A percentile compares a stretch with the other conserved stretches of the same genome.
These are phyloP conservation scores for Cordyceps cateniannulata DNA, from an alignment of 2,329 filamentous ascomycete genomes.

Conservation along the genomic window DNA sequence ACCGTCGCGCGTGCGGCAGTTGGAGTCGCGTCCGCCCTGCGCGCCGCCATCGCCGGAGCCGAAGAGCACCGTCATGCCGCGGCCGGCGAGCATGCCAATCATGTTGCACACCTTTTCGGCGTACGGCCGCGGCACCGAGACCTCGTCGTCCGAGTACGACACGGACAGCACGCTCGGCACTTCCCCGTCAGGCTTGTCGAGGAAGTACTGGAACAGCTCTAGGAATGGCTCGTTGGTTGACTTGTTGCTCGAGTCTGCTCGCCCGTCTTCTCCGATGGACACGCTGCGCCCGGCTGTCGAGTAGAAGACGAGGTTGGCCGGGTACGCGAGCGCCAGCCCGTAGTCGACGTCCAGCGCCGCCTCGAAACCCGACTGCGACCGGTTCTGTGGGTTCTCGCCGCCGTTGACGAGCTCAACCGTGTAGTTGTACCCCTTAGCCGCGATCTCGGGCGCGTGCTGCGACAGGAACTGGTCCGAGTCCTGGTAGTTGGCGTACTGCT, in stretches of 20 bases:
- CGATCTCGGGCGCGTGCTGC: conserved; percentile 29
- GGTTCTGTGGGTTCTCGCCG: conserved; percentile 36
- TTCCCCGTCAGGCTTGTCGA: conserved; percentile 35
- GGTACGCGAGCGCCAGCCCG: conserved; percentile 38
- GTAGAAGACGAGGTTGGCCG: conserved; percentile 38
- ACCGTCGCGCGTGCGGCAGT: conserved; percentile 54
- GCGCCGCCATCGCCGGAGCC: conserved; percentile 46
- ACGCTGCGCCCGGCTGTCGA: conserved; percentile 37
- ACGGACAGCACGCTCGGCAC: conserved; percentile 52
- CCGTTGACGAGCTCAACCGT: conserved; percentile 35
- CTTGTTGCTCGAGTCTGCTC: conserved; percentile 22
- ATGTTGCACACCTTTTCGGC: conserved; percentile 46
- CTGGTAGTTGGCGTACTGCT: conserved; percentile 38
- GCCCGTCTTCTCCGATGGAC: conserved; percentile 33
- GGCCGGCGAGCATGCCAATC: conserved; percentile 46
- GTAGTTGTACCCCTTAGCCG: conserved; percentile 32
- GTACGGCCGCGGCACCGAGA: conserved; percentile 45
- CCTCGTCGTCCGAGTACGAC: conserved; percentile 54
- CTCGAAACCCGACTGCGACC: conserved; percentile 33
- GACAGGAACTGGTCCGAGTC: conserved; percentile 36
- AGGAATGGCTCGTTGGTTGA: conserved; percentile 52
- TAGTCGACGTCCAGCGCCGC: conserved; percentile 45
- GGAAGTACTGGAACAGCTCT: conserved; percentile 44
- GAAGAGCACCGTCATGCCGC: conserved; percentile 45
- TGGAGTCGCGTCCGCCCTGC: conserved; percentile 38